These are phyloP conservation scores for Globisporangium sylvaticum DNA, from an alignment of 352 stramenopile genomes.

Conservation along the genomic window DNA sequence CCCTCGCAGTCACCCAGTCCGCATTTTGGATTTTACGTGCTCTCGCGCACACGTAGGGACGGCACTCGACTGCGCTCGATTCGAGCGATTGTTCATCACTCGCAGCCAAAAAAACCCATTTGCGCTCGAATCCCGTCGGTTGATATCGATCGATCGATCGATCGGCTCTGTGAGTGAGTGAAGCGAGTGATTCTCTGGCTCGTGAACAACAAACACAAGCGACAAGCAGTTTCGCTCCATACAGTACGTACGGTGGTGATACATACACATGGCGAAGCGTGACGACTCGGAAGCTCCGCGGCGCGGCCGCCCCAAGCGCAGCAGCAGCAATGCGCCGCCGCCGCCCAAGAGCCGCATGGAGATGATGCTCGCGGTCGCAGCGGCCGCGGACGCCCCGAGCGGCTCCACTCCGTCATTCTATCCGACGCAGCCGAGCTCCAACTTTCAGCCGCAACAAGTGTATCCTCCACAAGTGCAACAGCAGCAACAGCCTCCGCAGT, in stretches of 20 bases:
- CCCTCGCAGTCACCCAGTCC: background rate
- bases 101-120: background rate
- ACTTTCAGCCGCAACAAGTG: background rate
- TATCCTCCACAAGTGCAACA: constrained; percentile 6
- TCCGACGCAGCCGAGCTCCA: constrained; percentile 4
- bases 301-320: constrained; percentile 27
- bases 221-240: background rate
- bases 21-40: constrained; percentile 48
- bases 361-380: constrained; percentile 35
- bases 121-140: background rate
- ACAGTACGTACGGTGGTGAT: no score
- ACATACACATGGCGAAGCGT: constrained; percentile 35
- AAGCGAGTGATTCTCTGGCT: background rate
- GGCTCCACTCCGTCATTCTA: background rate
- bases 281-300: constrained; percentile 36
- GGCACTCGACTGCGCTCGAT: background rate
- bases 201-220: constrained; percentile 3
- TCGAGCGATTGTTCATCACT: background rate
- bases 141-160: no score
- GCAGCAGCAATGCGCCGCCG: constrained; percentile 12
- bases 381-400: background rate
- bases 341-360: constrained; percentile 45
- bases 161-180: background rate
- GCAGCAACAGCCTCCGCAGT: background rate
- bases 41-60: constrained; percentile 8